Evolutionary conservation across 1,284 basidiomycete species (phyloP).

Genomic region (Golubevia sp.): DNA sequence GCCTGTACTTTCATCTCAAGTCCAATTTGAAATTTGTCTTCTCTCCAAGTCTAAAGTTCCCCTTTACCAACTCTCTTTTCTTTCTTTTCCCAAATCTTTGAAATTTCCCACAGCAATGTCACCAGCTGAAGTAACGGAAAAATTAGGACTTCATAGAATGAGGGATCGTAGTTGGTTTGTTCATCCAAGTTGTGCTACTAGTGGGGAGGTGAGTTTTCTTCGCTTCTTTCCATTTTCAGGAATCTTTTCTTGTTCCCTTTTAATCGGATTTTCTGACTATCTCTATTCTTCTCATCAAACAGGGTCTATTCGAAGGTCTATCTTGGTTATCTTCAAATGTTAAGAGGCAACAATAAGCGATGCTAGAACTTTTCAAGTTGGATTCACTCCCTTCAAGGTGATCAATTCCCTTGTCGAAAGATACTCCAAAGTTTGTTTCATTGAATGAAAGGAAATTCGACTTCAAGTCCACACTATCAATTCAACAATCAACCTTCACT

Average conservation of each 20-base stretch:
- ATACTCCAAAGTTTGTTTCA: too few relatives aligned
- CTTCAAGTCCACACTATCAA: too few relatives aligned
- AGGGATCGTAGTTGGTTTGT: constrained; percentile 98
- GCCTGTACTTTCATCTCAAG: constrained; percentile 12
- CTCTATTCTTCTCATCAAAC: not conserved
- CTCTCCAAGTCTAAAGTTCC: not conserved
- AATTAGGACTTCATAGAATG: constrained; percentile 92
- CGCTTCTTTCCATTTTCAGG: not conserved
- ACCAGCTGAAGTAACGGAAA: constrained; percentile 97
- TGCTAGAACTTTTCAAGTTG: not conserved
- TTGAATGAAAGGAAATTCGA: too few relatives aligned
- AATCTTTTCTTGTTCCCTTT: not conserved
- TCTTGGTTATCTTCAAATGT: constrained; percentile 51
- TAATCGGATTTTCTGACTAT: not conserved
- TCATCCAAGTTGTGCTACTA: constrained; percentile 69
- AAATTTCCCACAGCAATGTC: constrained; percentile 77
- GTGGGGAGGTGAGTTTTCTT: constrained; percentile 27
- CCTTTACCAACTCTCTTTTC: constrained; percentile 6
- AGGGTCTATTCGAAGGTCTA: constrained; percentile 53
- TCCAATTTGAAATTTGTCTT: too few relatives aligned
- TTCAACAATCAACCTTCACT: too few relatives aligned
- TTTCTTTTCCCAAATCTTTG: constrained; percentile 3
- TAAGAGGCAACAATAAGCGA: constrained; percentile 8
- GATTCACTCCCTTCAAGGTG: too few relatives aligned
- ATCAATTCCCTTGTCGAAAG: too few relatives aligned